These are phyloP conservation scores for Diplodia mutila DNA, from an alignment of 2,329 filamentous ascomycete species.

Conservation along the genomic window DNA sequence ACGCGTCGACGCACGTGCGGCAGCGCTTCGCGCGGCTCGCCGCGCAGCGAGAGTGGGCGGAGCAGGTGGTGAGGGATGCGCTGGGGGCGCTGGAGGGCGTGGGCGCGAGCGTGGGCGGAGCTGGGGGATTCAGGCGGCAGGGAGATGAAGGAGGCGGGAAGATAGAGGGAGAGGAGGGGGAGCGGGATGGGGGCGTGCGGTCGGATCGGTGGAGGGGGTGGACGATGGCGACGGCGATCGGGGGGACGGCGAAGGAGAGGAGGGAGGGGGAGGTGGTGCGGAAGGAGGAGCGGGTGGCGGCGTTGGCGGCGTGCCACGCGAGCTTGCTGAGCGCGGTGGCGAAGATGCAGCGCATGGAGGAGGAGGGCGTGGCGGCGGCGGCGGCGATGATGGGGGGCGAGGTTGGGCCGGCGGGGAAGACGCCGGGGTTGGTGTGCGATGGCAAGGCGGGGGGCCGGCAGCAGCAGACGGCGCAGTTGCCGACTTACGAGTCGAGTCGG, in stretches of 20 bases:
- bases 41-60: slow-evolving; percentile 33
- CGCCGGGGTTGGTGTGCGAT: background rate
- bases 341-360: slow-evolving; percentile 37
- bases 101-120: slow-evolving; percentile 24
- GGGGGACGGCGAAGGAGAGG: background rate
- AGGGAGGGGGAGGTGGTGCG: slow-evolving; percentile 28
- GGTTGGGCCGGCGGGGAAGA: background rate
- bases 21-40: slow-evolving; percentile 35
- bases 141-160: background rate
- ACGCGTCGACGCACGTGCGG: slow-evolving; percentile 26
- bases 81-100: slow-evolving; percentile 36
- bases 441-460: slow-evolving; percentile 17
- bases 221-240: background rate
- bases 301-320: slow-evolving; percentile 34
- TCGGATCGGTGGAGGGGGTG: background rate
- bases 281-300: slow-evolving; percentile 29
- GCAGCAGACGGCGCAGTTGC: background rate
- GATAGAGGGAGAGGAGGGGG: background rate
- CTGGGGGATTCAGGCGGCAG: background rate
- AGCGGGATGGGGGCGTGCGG: no score
- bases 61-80: slow-evolving; percentile 32
- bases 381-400: background rate
- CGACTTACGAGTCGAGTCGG: background rate
- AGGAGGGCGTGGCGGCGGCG: background rate
- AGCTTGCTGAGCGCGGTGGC: slow-evolving; percentile 35